Conservation (phyloP, 176 grass and related monocot genomes). For the Raddia distichophylla region DNA sequence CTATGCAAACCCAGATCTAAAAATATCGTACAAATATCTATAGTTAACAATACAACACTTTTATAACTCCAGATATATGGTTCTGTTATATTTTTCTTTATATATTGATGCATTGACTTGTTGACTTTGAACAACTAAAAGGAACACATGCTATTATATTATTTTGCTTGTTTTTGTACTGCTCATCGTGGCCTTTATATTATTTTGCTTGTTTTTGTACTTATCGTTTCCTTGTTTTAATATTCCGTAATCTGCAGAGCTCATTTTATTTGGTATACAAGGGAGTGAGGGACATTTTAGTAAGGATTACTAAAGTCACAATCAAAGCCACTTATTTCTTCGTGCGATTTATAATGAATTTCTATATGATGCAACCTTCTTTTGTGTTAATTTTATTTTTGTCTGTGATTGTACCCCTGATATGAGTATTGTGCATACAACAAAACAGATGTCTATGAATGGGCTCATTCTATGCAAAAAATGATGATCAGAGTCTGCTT, state of each 20-base stretch:
- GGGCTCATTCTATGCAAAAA: constrained; percentile 78
- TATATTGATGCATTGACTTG: not conserved
- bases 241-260: not conserved
- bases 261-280: not conserved
- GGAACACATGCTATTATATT: not conserved
- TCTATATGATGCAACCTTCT: not conserved
- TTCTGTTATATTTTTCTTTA: not conserved
- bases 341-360: not conserved
- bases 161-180: not conserved
- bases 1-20: not conserved
- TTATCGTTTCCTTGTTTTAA: not conserved
- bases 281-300: not conserved
- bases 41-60: not conserved
- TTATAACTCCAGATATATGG: not conserved
- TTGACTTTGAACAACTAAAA: constrained; percentile 7
- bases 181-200: not conserved
- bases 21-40: not conserved
- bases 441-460: constrained; percentile 73
- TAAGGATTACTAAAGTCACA: not conserved
- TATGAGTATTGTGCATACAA: constrained; percentile 18
- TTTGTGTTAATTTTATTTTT: not conserved
- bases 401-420: constrained; percentile 19
- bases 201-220: not conserved
- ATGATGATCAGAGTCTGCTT: constrained; percentile 90
- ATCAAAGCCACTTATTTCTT: constrained; percentile 16